phyloP scores from a whole-genome alignment of 2,329 filamentous ascomycete species.

The Fusarium sp. region DNA sequence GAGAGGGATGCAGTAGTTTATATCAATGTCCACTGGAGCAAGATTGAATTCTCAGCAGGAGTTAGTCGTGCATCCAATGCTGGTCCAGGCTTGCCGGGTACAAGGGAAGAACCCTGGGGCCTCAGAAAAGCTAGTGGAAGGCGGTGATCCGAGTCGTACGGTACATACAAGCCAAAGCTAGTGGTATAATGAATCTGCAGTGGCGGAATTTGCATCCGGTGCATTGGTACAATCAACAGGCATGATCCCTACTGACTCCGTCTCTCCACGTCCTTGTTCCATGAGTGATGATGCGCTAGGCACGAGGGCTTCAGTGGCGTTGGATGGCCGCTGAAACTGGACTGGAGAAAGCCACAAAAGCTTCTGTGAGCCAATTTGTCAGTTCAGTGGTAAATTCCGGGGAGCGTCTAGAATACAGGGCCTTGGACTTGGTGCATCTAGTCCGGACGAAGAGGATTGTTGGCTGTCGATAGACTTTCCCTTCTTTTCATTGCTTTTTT shows the following conservation, averaged over 20 bases:
- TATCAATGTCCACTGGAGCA: constrained; percentile 1
- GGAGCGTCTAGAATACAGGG: background rate
- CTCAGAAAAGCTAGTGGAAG: constrained; percentile 27
- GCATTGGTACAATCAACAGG: background rate
- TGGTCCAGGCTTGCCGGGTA: constrained; percentile 26
- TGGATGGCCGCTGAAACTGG: background rate
- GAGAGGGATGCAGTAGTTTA: constrained; percentile 8
- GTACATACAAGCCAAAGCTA: constrained; percentile 1
- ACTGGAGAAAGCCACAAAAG: background rate
- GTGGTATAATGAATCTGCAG: constrained; percentile 1
- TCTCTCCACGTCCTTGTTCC: background rate
- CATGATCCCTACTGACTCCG: background rate
- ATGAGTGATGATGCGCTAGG: background rate
- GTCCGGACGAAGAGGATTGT: background rate
- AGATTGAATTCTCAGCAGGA: background rate
- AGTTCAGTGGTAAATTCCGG: background rate
- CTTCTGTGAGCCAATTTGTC: background rate
- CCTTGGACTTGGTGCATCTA: background rate
- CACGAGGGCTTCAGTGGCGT: background rate
- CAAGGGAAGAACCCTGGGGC: constrained; percentile 11
- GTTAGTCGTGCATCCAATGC: background rate
- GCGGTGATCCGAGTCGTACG: constrained; percentile 36
- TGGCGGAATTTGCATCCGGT: constrained; percentile 2
- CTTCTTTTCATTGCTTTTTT: background rate
- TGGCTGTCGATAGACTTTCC: background rate